Evolutionary conservation across 352 stramenopile species (phyloP).

Genomic region (Lagenidium sp.): DNA sequence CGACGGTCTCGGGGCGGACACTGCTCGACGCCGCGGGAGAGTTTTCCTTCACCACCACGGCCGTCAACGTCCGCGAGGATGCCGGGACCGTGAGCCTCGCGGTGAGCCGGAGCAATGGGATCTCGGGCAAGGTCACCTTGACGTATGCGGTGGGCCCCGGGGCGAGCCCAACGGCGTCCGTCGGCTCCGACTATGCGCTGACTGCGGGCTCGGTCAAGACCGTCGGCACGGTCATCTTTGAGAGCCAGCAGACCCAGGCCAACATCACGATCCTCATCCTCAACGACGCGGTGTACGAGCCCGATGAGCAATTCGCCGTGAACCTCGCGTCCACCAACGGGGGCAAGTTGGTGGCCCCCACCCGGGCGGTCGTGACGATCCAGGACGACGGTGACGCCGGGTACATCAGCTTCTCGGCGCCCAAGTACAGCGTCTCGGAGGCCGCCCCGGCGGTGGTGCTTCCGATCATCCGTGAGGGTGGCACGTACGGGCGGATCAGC

Average conservation of each 20-base stretch:
- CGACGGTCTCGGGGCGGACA: constrained; percentile 13
- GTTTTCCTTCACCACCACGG: constrained; percentile 27
- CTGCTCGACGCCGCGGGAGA: constrained; percentile 39
- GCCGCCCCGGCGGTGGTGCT: constrained; percentile 17
- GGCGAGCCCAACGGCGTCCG: constrained; percentile 8
- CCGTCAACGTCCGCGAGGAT: constrained; percentile 28
- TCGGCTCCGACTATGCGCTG: constrained; percentile 32
- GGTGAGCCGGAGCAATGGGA: constrained; percentile 28
- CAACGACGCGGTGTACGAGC: constrained; percentile 36
- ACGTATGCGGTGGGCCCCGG: constrained; percentile 11
- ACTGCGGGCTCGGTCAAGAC: constrained; percentile 1
- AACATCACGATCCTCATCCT: constrained; percentile 27
- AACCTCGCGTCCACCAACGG: constrained; percentile 10
- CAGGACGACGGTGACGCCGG: constrained; percentile 58
- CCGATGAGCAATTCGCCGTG: constrained; percentile 32
- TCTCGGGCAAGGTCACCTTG: constrained; percentile 32
- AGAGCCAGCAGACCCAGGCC: constrained; percentile 13
- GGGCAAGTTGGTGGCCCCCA: background rate
- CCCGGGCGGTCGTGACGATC: constrained; percentile 23
- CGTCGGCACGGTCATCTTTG: constrained; percentile 23
- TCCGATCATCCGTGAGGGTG: constrained; percentile 33
- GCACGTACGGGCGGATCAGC: constrained; percentile 24
- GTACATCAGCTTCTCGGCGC: constrained; percentile 30
- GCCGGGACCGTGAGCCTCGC: constrained; percentile 17
- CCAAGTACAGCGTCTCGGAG: constrained; percentile 24